Evolutionary conservation across 140 eudicot species (phyloP), one percentile per base, ranked within the genome.

Genomic region (Erigeron philadelphicus): DNA sequence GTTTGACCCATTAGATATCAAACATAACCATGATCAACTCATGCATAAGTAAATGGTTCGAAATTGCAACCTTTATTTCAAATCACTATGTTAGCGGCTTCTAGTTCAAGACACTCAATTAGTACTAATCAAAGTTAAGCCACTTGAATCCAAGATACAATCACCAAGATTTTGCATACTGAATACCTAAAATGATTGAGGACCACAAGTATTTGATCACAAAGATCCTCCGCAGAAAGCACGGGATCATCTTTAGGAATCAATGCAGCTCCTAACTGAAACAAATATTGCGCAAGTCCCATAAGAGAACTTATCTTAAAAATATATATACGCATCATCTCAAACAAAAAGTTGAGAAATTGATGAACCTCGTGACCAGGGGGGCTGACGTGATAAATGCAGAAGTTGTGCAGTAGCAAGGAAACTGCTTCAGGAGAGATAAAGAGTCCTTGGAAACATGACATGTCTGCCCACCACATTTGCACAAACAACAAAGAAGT

Each of bases 301-400:
- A 70, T 17, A 71, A 61, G 47, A 80, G 23, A 60, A 60, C 7
- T 49, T 56, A 54, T 71, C 58, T 76, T 87, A 79, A 83, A 78
- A 71, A 83, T 71, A 70, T 31, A 43, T 9, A 25, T 5, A 55
- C 43, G 56, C 13, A 66, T 21, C 18, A 15, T 54, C 18, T 74
- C 19, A 46, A 62, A 70, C 11, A 17, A 63, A 23, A 57, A 9
- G 53, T 53, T 12, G 19, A 62, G 17, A 31, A 74, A 78, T 64
- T 70, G 47, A 88, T 87, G 73, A 63, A 91, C 97, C 97, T 90
- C 95, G 25, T 88, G 97, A 59, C 97, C 97, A 0, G 97, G 97
- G 68, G 97, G 97, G 78, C 83, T 88, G 68, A 88, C 88, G 73
- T 90, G 97, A 81, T 90, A 90, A 60, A 90, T 76, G 76, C 97